These are phyloP conservation scores for Metschnikowia aberdeeniae DNA, from an alignment of 805 yeast species.

Conservation along the genomic window DNA sequence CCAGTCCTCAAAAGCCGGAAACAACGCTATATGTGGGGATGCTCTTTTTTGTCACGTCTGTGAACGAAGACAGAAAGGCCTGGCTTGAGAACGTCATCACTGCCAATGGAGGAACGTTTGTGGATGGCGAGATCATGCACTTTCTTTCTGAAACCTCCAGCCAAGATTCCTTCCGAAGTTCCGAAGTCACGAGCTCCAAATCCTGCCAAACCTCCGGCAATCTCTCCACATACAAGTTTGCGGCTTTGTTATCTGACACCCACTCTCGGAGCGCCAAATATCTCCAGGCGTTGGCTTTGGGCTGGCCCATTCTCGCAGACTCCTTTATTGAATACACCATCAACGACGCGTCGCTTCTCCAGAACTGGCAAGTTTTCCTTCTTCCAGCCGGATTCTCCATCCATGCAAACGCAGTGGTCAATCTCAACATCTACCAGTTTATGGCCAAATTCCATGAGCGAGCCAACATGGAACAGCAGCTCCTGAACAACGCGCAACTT, in stretches of 20 bases:
- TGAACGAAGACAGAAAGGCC: constrained; percentile 30
- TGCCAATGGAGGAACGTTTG: constrained; percentile 39
- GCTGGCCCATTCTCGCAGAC: constrained; percentile 79
- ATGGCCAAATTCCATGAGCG: constrained; percentile 32
- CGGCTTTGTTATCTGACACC: constrained; percentile 58
- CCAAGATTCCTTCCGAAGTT: constrained; percentile 2
- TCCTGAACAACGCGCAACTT: constrained; percentile 34
- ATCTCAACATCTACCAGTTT: constrained; percentile 47
- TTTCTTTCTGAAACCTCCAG: constrained; percentile 11
- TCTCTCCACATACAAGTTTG: constrained; percentile 36
- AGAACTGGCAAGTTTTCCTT: constrained; percentile 50
- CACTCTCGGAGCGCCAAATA: constrained; percentile 69
- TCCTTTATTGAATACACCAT: constrained; percentile 52
- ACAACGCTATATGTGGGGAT: constrained; percentile 13
- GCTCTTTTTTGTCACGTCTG: constrained; percentile 36
- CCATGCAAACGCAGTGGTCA: constrained; percentile 39
- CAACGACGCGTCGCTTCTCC: constrained; percentile 20
- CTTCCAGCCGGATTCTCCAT: constrained; percentile 71
- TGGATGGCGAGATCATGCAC: constrained; percentile 34
- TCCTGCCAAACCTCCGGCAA: background rate
- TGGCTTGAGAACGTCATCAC: constrained; percentile 33
- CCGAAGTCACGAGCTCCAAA: constrained; percentile 6
- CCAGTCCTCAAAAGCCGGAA: constrained; percentile 5
- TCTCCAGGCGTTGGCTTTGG: constrained; percentile 69
- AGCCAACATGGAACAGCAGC: constrained; percentile 35